phyloP scores from a whole-genome alignment of 108 stramenopile genomes.

The Seminavis robusta region DNA sequence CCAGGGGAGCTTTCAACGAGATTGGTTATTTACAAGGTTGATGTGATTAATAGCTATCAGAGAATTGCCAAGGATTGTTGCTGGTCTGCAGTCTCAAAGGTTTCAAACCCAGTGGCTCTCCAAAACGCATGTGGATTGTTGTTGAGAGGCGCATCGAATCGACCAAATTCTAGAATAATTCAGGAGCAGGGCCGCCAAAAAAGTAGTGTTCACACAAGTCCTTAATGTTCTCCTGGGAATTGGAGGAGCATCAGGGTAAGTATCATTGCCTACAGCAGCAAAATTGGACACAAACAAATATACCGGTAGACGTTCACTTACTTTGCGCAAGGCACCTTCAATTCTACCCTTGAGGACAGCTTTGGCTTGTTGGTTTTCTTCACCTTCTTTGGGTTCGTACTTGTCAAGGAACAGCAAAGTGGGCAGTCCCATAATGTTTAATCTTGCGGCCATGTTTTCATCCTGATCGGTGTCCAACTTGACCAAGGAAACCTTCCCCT shows the following conservation, averaged over 20 bases:
- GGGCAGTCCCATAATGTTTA: constrained; percentile 79
- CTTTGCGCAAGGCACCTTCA: constrained; percentile 79
- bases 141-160: too few relatives aligned
- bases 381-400: constrained; percentile 45
- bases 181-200: constrained; percentile 69
- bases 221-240: constrained; percentile 56
- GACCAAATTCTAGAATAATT: constrained; percentile 10
- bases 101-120: too few relatives aligned
- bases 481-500: constrained; percentile 74
- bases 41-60: too few relatives aligned
- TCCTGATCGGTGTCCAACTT: constrained; percentile 80
- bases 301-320: too few relatives aligned
- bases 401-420: constrained; percentile 78
- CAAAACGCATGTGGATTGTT: too few relatives aligned
- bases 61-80: too few relatives aligned
- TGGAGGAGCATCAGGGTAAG: too few relatives aligned
- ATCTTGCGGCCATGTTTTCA: constrained; percentile 67
- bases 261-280: too few relatives aligned
- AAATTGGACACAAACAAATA: too few relatives aligned
- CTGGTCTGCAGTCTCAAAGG: too few relatives aligned
- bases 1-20: too few relatives aligned
- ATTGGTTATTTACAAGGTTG: too few relatives aligned
- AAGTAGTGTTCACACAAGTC: constrained; percentile 71
- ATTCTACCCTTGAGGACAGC: constrained; percentile 76
- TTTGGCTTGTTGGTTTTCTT: constrained; percentile 46